Evolutionary conservation across 225 moss, liverwort and hornwort species (phyloP).

Genomic region (Polytrichum formosum): DNA sequence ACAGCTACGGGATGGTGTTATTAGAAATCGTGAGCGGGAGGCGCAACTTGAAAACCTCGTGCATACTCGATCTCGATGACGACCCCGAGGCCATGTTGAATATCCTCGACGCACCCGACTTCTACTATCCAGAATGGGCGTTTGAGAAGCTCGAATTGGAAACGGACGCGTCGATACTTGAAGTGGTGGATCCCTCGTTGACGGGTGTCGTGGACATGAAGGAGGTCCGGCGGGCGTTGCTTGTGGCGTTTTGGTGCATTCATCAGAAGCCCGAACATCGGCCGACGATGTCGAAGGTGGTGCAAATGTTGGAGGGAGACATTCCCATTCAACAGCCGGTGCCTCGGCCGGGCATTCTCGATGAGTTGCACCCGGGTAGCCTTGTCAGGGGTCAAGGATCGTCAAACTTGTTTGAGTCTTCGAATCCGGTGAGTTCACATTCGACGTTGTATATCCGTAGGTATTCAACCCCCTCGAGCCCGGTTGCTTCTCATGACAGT

Average conservation of each 20-base stretch:
- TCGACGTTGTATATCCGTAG: no score
- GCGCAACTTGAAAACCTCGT: background rate
- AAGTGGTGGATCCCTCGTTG: background rate
- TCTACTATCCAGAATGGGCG: conserved; percentile 10
- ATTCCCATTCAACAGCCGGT: background rate
- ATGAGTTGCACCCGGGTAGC: background rate
- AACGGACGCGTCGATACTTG: background rate
- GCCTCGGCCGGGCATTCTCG: background rate
- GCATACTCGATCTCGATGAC: background rate
- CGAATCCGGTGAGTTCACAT: no score
- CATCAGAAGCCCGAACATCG: background rate
- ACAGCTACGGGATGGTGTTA: conserved; percentile 31
- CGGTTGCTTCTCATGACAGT: no score
- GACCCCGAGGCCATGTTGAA: background rate
- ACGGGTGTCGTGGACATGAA: background rate
- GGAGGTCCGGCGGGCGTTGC: background rate
- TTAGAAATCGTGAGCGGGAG: conserved; percentile 23
- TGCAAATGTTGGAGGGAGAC: background rate
- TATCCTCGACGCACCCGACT: no score
- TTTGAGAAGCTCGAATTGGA: conserved; percentile 11
- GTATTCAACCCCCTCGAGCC: no score
- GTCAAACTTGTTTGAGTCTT: no score
- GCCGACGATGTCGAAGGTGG: background rate
- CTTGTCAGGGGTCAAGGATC: no score
- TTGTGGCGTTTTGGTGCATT: conserved; percentile 4